Evolutionary conservation across 352 stramenopile genomes (phyloP), one percentile per base, ranked within the genome.

Genomic region (Saprolegnia parasitica): DNA sequence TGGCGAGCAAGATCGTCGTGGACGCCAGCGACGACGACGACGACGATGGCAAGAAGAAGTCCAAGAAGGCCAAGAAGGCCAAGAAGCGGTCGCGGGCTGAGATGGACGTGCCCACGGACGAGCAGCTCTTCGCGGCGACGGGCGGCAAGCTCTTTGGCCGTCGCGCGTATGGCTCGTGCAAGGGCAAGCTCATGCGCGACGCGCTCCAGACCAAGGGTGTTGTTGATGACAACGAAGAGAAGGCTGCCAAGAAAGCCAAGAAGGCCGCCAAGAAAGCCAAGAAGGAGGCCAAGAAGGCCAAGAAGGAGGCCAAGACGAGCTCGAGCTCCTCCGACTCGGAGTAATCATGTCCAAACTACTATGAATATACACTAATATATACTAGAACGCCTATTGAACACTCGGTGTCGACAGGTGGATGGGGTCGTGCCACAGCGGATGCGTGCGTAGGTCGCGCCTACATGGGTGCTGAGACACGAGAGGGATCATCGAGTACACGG

Each of bases 81-180:
- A 85, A 82, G 68, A 78, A 75, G 23, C 76, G 71, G 21, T 77
- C 81, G 35, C 74, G 74, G 64, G 80, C 79, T 47, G 77, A 72
- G 46, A 76, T 68, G 73, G 73, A 71, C 54, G 77, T 83, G 79
- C 85, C 84, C 45, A 98, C 95, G 16, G 95, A 98, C 74, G 90
- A 98, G 73, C 95, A 98, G 75, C 83, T 99, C 29, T 99, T 99
- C 75, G 79, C 86, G 50, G 95, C 95, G 2, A 99, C 95, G 0
- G 96, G 96, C 21, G 96, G 96, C 35, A 97, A 96, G 56, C 78
- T 98, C 49, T 98, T 98, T 78, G 96, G 94, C 13, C 97, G 97
- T 72, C 77, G 96, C 68, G 94, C 94, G 4, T 96, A 98, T 66
- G 85, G 84, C 2, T 91, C 84, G 1, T 95, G 90, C 72, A 83